Conservation (phyloP, 23 red algal genomes). For the Chondrus crispus region DNA sequence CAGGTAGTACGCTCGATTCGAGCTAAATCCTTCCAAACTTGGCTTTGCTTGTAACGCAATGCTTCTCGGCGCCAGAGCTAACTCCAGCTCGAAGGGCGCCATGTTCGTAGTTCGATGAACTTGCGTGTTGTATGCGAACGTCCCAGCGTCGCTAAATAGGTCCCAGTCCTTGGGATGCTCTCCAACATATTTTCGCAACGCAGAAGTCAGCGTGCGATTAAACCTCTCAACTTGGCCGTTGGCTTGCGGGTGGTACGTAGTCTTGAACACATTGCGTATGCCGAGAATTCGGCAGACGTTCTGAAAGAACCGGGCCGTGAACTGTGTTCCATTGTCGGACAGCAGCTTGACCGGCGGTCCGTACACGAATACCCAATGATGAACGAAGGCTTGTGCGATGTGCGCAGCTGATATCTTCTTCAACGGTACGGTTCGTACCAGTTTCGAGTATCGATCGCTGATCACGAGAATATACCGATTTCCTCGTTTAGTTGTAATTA, state of each 20-base stretch:
- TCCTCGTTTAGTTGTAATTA: neutral
- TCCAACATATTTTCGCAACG: neutral
- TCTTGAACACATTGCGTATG: slow-evolving; percentile 5
- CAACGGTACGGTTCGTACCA: neutral
- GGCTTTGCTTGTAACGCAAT: neutral
- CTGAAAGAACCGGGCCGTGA: neutral
- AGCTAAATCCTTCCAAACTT: too few species aligned
- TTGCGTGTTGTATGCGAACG: slow-evolving; percentile 6
- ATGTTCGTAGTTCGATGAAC: neutral
- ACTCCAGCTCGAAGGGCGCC: slow-evolving; percentile 5
- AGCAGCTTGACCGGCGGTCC: neutral
- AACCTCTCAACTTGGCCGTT: slow-evolving; percentile 5
- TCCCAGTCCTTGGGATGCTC: neutral
- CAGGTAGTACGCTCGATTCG: too few species aligned
- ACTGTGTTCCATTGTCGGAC: slow-evolving; percentile 36
- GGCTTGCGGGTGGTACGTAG: slow-evolving; percentile 28
- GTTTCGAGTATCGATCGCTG: slow-evolving; percentile 14
- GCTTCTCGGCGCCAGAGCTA: neutral
- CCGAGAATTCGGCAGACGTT: neutral
- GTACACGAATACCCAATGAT: neutral
- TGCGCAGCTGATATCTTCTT: neutral
- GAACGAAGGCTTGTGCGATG: neutral
- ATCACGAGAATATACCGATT: slow-evolving; percentile 30
- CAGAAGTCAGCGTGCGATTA: neutral
- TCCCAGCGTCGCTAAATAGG: neutral